Percentiles rank a stretch among this genome's conserved stretches.
Conservation (phyloP, 2,329 filamentous ascomycete genomes). For the Colletotrichum sublineola region DNA sequence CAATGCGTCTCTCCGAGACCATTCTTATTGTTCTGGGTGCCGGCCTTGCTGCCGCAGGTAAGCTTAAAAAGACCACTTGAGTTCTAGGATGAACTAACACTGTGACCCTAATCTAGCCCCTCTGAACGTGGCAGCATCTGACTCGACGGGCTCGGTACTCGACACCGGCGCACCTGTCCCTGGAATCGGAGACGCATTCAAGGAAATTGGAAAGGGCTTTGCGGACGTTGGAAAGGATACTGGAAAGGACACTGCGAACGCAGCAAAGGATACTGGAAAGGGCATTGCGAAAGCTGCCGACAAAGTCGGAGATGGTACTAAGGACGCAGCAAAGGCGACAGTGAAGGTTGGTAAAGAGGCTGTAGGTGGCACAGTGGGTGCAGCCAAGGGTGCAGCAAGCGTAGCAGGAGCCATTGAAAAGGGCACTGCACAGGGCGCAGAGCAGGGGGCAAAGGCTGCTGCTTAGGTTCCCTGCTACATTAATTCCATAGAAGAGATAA, state of each 20-base stretch:
- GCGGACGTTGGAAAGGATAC: no score
- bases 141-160: neutral
- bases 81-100: neutral
- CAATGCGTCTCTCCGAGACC: neutral
- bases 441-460: neutral
- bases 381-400: neutral
- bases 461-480: no score
- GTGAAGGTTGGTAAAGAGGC: neutral
- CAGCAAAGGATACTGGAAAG: neutral
- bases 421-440: neutral
- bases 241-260: no score
- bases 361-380: neutral
- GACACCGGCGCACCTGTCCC: neutral
- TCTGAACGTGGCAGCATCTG: neutral
- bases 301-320: neutral
- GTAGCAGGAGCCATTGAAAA: neutral
- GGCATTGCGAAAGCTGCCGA: no score
- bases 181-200: neutral
- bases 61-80: neutral
- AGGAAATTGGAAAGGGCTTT: neutral
- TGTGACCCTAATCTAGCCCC: no score
- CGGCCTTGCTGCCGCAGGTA: neutral
- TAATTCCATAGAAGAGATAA: no score
- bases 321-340: neutral
- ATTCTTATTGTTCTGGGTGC: neutral